Percentiles rank a stretch among this genome's conserved stretches.
These are phyloP conservation scores for Prunus fruticosa DNA, from an alignment of 306 rosid genomes.

Conservation along the genomic window DNA sequence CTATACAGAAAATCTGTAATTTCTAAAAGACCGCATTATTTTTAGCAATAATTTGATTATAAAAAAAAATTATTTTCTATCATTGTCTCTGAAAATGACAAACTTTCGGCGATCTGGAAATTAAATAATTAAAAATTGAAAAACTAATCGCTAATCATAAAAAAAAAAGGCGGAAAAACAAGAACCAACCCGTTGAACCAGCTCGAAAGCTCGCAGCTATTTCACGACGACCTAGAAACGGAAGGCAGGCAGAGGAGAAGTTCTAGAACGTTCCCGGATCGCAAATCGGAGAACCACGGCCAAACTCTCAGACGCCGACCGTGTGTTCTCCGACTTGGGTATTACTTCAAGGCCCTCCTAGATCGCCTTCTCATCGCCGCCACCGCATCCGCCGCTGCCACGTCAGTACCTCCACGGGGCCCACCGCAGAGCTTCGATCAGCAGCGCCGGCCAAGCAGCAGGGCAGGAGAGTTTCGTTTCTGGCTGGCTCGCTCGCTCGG, in stretches of 20 bases:
- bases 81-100: background rate
- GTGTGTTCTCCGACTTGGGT: constrained; percentile 12
- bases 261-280: constrained; percentile 7
- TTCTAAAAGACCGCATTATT: background rate
- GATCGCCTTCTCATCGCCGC: constrained; percentile 12
- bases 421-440: constrained; percentile 6
- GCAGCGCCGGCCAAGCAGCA: constrained; percentile 6
- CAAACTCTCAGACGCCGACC: constrained; percentile 12
- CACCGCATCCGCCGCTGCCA: constrained; percentile 21
- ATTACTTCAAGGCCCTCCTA: background rate
- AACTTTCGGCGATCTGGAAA: background rate
- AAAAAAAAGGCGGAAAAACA: background rate
- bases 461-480: background rate
- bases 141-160: background rate
- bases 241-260: background rate
- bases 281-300: constrained; percentile 31
- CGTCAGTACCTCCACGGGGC: constrained; percentile 4
- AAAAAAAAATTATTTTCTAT: background rate
- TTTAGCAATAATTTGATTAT: background rate
- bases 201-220: background rate
- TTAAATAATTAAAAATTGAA: background rate
- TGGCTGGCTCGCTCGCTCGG: constrained; percentile 10
- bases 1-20: background rate
- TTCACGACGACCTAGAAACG: background rate
- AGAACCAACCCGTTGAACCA: constrained; percentile 8